Base-by-base conservation (phyloP, 2,329 filamentous ascomycete genomes). In the Aspergillus fischeri region DNA sequence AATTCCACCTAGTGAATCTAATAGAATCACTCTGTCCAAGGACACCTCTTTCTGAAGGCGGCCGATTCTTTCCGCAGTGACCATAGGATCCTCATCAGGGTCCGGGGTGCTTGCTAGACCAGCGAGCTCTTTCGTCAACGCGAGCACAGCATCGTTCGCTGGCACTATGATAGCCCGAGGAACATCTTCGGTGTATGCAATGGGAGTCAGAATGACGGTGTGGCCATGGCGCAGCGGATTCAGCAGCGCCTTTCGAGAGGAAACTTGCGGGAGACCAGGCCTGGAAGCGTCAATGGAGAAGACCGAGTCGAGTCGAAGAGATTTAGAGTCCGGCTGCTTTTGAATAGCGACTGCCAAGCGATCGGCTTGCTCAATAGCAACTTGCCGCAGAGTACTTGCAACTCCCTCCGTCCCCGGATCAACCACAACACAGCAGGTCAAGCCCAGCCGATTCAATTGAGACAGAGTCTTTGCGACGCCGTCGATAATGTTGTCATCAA, bases 1-100 rank as follows among this genome's bases (percentile, higher is more conserved):
- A 49, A 92, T 91, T 0, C 92, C 93, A 3, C 94, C 94, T 0
- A 92, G 76, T 0, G 90, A 87, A 71, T 99, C 94, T 6, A 99
- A 81, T 28, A 99, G 79, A 60, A 99, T 96, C 45, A 99, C 81
- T 38, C 93, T 84, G 69, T 97, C 93, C 5, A 99, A 77, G 0
- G 83, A 83, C 0, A 87, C 83, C 58, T 85, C 74, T 29, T 81
- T 80, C 55, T 76, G 77, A 1, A 80, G 70, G 51, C 69, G 69
- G 54, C 66, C 65, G 50, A 77, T 71, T 52, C 73, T 75, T 59
- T 75, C 70, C 35, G 69, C 75, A 11, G 71, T 74, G 47, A 70
- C 63, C 47, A 66, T 63, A 4, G 76, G 74, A 55, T 81, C 77
- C 53, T 81, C 78, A 7, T 79, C 75, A 2, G 73, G 70, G 35